Base-by-base conservation (phyloP, 352 stramenopile genomes). In the Phytopythium mirpurense region DNA sequence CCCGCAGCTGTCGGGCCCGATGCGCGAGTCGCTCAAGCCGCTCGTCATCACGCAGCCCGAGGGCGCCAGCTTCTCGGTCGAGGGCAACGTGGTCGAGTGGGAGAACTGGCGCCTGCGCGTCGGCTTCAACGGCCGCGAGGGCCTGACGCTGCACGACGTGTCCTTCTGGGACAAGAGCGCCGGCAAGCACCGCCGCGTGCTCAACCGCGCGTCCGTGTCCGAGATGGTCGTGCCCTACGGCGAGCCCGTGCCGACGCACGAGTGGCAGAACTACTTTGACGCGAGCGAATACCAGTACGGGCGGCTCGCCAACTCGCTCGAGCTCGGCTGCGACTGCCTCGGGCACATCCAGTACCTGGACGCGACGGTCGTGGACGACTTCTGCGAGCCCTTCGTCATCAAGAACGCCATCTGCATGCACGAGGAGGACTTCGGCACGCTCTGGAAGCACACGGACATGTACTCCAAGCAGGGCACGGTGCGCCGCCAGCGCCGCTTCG, bases 171-270 rank as follows among this genome's bases (percentile, higher is more conserved):
- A 52, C 29, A 29, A 41, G 34, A 68, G 31, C 32, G 57, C 63
- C 14, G 47, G 38, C 31, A 67, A 74, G 60, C 78, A 27, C 79
- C 65, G 73, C 24, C 68, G 72, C 16, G 68, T 95, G n/a, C 50
- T 93, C 23, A 83, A 91, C 57, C 79, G 83, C 23, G 72, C 68
- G 0, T 76, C 66, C 15, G 63, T 96, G 34, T 87, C 85, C 6
- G 83, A 96, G 65, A 96, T 96, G 86, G 78, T 87, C 32, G 86
- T 96, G 26, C 83, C 86, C 0, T 94, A 96, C 51, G 83, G 70
- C 1, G 82, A 94, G 59, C 82, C 82, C 0, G 63, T 67, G 24
- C 65, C 78, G 5, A 88, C 83, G 3, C 83, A 82, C 57, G 68
- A 78, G 43, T 79, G 83, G 54, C 89, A 94, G 50, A 92, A 88